phyloP scores from a whole-genome alignment of 1,284 basidiomycete species.

The Rhodotorula glutinis region DNA sequence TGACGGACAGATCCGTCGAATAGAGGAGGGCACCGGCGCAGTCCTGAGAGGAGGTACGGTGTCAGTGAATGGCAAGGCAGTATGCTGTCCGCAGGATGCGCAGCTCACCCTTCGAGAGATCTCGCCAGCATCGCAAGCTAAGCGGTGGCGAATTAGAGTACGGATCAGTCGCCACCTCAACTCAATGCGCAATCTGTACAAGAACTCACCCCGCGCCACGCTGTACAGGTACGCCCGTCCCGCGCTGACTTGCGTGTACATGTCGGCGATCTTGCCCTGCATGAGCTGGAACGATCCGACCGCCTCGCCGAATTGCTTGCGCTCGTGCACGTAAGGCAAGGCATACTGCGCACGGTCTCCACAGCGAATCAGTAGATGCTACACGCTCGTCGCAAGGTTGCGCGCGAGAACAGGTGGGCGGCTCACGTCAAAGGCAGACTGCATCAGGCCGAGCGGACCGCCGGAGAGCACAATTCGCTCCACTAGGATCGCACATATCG shows the following conservation, averaged over 20 bases:
- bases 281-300: slow-evolving; percentile 93
- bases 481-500: slow-evolving; percentile 45
- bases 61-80: background rate
- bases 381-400: no score
- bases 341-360: slow-evolving; percentile 62
- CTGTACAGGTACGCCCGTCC: slow-evolving; percentile 89
- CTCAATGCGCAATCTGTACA: no score
- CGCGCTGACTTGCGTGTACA: slow-evolving; percentile 91
- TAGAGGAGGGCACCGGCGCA: slow-evolving; percentile 89
- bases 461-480: slow-evolving; percentile 88
- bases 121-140: slow-evolving; percentile 75
- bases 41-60: slow-evolving; percentile 57
- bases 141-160: no score
- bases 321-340: slow-evolving; percentile 81
- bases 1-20: slow-evolving; percentile 81
- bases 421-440: slow-evolving; percentile 67
- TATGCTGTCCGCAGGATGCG: background rate
- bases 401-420: no score
- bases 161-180: background rate
- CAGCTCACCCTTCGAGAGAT: slow-evolving; percentile 70
- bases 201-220: slow-evolving; percentile 61
- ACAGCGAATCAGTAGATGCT: background rate
- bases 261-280: slow-evolving; percentile 80
- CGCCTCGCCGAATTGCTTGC: slow-evolving; percentile 82
- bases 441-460: slow-evolving; percentile 79